Percentiles rank a stretch among this genome's conserved stretches.
Evolutionary conservation across 108 stramenopile genomes (phyloP).

Genomic region (Cyclotella kingstonii): DNA sequence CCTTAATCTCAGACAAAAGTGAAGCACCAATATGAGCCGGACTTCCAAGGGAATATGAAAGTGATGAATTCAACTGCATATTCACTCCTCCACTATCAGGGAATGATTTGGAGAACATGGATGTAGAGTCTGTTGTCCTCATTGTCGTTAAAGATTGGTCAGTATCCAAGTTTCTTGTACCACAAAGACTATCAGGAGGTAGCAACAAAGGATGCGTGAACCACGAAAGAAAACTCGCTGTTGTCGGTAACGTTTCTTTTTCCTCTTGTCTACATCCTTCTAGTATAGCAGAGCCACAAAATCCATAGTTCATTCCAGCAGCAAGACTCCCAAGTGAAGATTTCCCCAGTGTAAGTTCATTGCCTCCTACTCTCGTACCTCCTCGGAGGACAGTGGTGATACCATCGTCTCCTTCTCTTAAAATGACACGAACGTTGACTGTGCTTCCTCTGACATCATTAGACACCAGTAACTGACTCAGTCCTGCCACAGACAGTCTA

Average conservation of each 20-base stretch:
- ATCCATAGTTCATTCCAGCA: too few relatives aligned
- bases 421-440: constrained; percentile 19
- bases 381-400: background rate
- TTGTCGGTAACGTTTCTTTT: background rate
- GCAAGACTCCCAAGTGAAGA: too few relatives aligned
- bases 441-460: constrained; percentile 37
- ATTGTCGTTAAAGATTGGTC: too few relatives aligned
- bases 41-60: background rate
- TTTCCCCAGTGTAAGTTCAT: too few relatives aligned
- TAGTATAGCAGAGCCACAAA: too few relatives aligned
- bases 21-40: constrained; percentile 35
- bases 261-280: background rate
- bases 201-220: constrained; percentile 26
- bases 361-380: too few relatives aligned
- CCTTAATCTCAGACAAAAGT: constrained; percentile 34
- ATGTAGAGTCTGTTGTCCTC: too few relatives aligned
- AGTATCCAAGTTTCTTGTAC: background rate
- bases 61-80: background rate
- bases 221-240: constrained; percentile 9
- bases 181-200: constrained; percentile 18
- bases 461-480: constrained; percentile 37
- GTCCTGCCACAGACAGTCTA: constrained; percentile 6
- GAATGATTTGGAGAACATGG: too few relatives aligned
- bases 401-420: constrained; percentile 23
- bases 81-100: too few relatives aligned